Conservation (phyloP, 768 basidiomycete genomes). For the Tubosaeta sp. region DNA sequence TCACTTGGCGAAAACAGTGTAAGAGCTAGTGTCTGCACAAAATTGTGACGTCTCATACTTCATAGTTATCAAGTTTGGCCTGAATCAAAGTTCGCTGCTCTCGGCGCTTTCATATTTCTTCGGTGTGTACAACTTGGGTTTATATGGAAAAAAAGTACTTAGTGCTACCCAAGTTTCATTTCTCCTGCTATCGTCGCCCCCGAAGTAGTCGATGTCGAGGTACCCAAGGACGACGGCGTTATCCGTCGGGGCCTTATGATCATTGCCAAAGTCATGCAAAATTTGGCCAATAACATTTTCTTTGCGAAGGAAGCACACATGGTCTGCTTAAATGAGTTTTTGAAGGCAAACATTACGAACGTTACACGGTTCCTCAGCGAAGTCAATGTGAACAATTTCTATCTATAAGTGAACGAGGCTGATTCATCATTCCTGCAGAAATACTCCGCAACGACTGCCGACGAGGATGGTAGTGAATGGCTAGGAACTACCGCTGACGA, state of each 20-base stretch:
- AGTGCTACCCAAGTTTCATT: slow-evolving; percentile 60
- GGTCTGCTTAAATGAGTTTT: slow-evolving; percentile 73
- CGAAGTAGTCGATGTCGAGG: slow-evolving; percentile 76
- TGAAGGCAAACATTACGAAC: slow-evolving; percentile 62
- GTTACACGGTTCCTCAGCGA: slow-evolving; percentile 77
- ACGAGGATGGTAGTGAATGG: slow-evolving; percentile 71
- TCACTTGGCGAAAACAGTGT: slow-evolving; percentile 78
- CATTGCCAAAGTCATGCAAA: slow-evolving; percentile 90
- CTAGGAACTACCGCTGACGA: slow-evolving; percentile 74
- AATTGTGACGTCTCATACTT: slow-evolving; percentile 12
- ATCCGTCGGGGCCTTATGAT: slow-evolving; percentile 78
- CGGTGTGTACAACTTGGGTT: slow-evolving; percentile 41
- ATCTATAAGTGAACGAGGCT: not conserved
- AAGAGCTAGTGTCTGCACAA: slow-evolving; percentile 28
- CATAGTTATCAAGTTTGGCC: slow-evolving; percentile 66
- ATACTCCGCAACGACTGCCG: slow-evolving; percentile 39
- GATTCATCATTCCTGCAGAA: slow-evolving; percentile 30
- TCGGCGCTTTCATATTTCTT: slow-evolving; percentile 90
- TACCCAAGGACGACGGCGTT: slow-evolving; percentile 57
- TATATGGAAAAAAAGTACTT: not conserved
- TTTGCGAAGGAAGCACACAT: slow-evolving; percentile 90
- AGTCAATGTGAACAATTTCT: slow-evolving; percentile 49
- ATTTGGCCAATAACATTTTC: slow-evolving; percentile 89
- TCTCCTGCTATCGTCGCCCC: slow-evolving; percentile 88
- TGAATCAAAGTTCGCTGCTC: slow-evolving; percentile 72